Conservation (phyloP, 1,284 basidiomycete genomes). For the Entoloma clypeatum region DNA sequence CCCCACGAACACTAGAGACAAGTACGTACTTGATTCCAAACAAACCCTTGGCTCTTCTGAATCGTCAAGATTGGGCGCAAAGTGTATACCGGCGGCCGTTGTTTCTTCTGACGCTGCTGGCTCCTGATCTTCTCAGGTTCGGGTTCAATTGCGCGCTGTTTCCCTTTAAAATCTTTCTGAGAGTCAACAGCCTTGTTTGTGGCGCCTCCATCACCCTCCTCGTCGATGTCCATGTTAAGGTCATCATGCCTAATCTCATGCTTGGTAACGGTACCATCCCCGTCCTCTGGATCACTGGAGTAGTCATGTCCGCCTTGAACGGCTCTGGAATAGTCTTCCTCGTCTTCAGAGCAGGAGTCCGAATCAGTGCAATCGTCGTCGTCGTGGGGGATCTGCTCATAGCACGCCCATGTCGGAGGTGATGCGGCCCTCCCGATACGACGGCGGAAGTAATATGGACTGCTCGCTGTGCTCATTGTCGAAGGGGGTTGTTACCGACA, state of each 20-base stretch:
- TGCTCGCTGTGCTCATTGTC: slow-evolving; percentile 39
- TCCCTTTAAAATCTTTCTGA: slow-evolving; percentile 69
- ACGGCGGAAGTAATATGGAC: slow-evolving; percentile 60
- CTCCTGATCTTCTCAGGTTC: slow-evolving; percentile 42
- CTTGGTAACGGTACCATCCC: slow-evolving; percentile 25
- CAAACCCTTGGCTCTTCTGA: slow-evolving; percentile 80
- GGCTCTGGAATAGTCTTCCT: slow-evolving; percentile 51
- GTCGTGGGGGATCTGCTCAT: slow-evolving; percentile 75
- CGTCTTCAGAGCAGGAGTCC: slow-evolving; percentile 69
- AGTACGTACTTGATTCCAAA: slow-evolving; percentile 74
- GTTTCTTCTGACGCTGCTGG: slow-evolving; percentile 55
- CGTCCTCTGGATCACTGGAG: slow-evolving; percentile 36
- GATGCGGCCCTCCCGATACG: slow-evolving; percentile 75
- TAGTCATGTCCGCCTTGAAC: slow-evolving; percentile 26
- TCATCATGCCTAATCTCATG: slow-evolving; percentile 34
- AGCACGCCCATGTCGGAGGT: slow-evolving; percentile 80
- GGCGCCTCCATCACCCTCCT: slow-evolving; percentile 41
- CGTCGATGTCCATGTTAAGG: slow-evolving; percentile 63
- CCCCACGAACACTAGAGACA: slow-evolving; percentile 5
- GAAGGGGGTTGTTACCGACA: slow-evolving; percentile 5
- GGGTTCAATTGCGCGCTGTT: slow-evolving; percentile 65
- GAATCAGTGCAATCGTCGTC: slow-evolving; percentile 44
- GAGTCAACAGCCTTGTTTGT: slow-evolving; percentile 37
- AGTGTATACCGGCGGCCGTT: slow-evolving; percentile 52
- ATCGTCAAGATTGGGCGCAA: slow-evolving; percentile 79